phyloP scores from a whole-genome alignment of 2,329 filamentous ascomycete species.

The Parafenestella ontariensis region DNA sequence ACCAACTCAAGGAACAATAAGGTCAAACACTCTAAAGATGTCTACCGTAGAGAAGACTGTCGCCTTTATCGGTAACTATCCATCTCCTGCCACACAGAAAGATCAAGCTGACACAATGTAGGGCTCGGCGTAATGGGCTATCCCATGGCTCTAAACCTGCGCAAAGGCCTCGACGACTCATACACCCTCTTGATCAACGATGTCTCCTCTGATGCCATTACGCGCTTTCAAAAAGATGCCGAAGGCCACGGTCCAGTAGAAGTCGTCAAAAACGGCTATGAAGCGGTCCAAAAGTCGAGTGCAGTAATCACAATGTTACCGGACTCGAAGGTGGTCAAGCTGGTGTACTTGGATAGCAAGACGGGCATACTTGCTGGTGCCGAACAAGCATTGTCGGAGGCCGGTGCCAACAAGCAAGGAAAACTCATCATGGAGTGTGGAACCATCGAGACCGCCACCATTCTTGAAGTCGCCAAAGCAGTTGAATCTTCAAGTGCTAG shows the following conservation, averaged over 20 bases:
- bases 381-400: slow-evolving; percentile 15
- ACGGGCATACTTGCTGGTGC: slow-evolving; percentile 52
- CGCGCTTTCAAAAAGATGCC: slow-evolving; percentile 49
- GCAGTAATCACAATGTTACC: slow-evolving; percentile 54
- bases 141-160: slow-evolving; percentile 52
- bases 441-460: slow-evolving; percentile 92
- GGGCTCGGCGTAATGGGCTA: slow-evolving; percentile 54
- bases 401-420: slow-evolving; percentile 48
- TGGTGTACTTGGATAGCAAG: slow-evolving; percentile 51
- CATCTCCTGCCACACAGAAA: background rate
- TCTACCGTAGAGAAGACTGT: slow-evolving; percentile 26
- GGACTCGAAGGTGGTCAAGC: slow-evolving; percentile 44
- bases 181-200: slow-evolving; percentile 49
- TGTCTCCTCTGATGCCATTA: slow-evolving; percentile 47
- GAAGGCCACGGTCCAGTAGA: slow-evolving; percentile 46
- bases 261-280: slow-evolving; percentile 46
- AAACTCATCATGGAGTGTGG: slow-evolving; percentile 94
- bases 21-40: slow-evolving; percentile 12
- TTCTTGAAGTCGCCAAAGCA: slow-evolving; percentile 75
- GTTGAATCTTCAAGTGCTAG: slow-evolving; percentile 57
- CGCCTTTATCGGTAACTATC: slow-evolving; percentile 30
- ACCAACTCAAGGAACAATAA: background rate
- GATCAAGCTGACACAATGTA: slow-evolving; percentile 9
- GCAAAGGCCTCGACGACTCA: slow-evolving; percentile 41
- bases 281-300: slow-evolving; percentile 50